Conservation (phyloP, 305 asterid genomes). For the Withania somnifera region DNA sequence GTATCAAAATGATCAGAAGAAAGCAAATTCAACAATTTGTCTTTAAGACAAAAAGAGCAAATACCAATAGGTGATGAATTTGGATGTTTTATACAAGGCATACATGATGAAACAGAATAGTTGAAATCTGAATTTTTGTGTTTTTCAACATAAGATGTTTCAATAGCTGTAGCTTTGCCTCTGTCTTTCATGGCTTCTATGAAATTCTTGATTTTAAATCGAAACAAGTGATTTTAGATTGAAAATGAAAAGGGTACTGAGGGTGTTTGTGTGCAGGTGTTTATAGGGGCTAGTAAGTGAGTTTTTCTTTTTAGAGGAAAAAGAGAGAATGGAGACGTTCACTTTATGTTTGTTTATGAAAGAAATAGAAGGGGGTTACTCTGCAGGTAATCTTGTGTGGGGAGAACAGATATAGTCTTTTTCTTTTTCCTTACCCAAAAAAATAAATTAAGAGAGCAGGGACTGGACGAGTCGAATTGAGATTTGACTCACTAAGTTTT, state of each 20-base stretch:
- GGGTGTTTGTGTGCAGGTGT: neutral
- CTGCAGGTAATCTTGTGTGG: no score
- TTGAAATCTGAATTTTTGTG: constrained; percentile 24
- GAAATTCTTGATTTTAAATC: neutral
- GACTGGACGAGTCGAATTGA: no score
- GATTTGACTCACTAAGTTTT: no score
- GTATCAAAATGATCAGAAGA: constrained; percentile 48
- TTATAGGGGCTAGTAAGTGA: neutral
- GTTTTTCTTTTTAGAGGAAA: constrained; percentile 14
- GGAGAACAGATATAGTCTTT: no score
- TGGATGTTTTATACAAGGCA: constrained; percentile 70
- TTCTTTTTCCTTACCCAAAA: no score
- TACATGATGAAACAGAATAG: constrained; percentile 39
- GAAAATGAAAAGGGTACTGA: constrained; percentile 7
- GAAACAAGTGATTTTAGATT: neutral
- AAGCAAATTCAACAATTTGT: constrained; percentile 46
- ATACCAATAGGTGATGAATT: constrained; percentile 48
- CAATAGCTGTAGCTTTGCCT: constrained; percentile 46
- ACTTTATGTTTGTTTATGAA: constrained; percentile 45
- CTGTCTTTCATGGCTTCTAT: constrained; percentile 41
- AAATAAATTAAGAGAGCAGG: no score
- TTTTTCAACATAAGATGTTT: no score
- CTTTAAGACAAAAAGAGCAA: constrained; percentile 63
- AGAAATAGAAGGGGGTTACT: constrained; percentile 27
- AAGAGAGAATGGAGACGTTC: constrained; percentile 19